Evolutionary conservation across 2,329 filamentous ascomycete genomes (phyloP).

Genomic region (Colletotrichum horii): DNA sequence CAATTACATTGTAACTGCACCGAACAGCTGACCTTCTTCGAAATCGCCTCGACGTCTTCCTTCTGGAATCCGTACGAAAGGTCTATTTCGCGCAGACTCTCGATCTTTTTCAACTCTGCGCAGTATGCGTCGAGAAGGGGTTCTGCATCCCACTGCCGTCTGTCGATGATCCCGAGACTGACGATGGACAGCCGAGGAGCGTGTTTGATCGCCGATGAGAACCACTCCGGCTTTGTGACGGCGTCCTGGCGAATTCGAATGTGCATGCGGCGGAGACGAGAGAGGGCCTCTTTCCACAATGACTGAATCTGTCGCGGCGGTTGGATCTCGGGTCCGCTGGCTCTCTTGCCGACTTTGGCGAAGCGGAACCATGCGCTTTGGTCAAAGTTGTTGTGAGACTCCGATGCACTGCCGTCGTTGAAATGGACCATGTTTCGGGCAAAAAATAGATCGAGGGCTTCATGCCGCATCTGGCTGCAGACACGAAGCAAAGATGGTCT

Average conservation of each 20-base stretch:
- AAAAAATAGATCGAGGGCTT: neutral
- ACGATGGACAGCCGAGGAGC: fast-evolving
- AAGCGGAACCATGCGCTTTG: neutral
- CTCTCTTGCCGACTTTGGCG: neutral
- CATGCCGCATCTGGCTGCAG: neutral
- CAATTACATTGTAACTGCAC: fast-evolving
- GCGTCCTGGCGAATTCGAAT: fast-evolving
- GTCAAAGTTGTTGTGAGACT: fast-evolving
- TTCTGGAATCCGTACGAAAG: neutral
- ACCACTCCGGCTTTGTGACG: neutral
- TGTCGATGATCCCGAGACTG: neutral
- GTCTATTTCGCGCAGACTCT: neutral
- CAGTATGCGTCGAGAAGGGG: neutral
- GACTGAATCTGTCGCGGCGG: neutral
- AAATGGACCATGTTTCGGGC: neutral
- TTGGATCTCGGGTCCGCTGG: neutral
- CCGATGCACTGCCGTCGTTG: neutral
- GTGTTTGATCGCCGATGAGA: neutral
- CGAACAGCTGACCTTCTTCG: neutral
- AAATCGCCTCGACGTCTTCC: neutral
- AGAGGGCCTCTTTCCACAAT: neutral
- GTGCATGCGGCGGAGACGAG: fast-evolving
- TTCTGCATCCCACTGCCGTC: neutral
- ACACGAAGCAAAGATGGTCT: neutral
- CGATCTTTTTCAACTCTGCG: neutral